Percentiles rank a stretch among this genome's conserved stretches.
Evolutionary conservation across 2,329 filamentous ascomycete species (phyloP).

Genomic region (Apiospora marii): DNA sequence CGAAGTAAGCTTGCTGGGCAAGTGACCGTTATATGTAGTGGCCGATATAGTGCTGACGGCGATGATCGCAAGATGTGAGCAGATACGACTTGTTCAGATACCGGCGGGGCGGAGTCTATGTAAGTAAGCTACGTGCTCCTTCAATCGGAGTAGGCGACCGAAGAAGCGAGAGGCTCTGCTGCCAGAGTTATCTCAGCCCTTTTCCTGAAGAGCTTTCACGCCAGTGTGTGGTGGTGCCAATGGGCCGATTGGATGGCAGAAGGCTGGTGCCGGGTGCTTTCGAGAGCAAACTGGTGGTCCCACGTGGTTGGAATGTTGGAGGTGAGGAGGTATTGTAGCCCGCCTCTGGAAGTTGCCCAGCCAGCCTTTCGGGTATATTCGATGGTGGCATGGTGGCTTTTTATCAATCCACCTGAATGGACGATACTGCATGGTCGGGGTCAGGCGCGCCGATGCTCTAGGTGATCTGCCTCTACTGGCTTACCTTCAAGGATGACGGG

Average conservation of each 20-base stretch:
- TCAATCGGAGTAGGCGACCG: background rate
- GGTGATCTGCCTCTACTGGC: background rate
- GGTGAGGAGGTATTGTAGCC: background rate
- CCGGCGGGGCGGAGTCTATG: no score
- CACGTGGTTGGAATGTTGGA: background rate
- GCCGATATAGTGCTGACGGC: background rate
- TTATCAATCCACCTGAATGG: background rate
- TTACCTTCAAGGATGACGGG: background rate
- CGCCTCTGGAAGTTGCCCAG: background rate
- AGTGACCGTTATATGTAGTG: background rate
- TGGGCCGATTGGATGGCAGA: background rate
- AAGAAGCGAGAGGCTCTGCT: background rate
- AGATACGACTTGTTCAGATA: background rate
- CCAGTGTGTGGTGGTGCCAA: background rate
- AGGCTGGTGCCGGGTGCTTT: background rate
- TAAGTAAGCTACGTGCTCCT: background rate
- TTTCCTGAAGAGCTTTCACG: background rate
- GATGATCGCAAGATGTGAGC: background rate
- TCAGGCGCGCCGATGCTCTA: background rate
- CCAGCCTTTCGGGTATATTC: background rate
- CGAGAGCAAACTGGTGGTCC: background rate
- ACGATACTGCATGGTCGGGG: background rate
- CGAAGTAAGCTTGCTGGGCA: background rate
- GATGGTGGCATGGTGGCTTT: slow-evolving; percentile 2
- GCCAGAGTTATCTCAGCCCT: background rate